Base-by-base conservation (phyloP, 2,329 filamentous ascomycete genomes). In the Xylariomycetidae sp. region DNA sequence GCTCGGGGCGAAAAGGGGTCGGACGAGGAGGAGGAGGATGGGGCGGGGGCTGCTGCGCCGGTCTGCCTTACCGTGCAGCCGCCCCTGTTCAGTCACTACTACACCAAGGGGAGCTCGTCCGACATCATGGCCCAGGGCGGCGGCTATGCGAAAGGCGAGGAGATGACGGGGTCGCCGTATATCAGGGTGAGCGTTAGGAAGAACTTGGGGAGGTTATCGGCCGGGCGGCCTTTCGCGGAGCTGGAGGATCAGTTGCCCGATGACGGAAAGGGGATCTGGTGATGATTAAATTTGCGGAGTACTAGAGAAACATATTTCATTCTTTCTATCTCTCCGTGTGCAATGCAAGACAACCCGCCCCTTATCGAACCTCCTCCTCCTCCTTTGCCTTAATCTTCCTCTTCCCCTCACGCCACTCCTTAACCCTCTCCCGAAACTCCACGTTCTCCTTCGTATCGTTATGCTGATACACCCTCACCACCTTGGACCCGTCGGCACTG, bases 11-110 rank as follows among this genome's bases (percentile, higher is more conserved):
- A 10, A 11, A 13, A 25, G 2, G 15, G 23, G 1, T 8, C 8
- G 20, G 14, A 34, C 7, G 13, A 14, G 9, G 16, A 26, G n/a
- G n/a, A 3, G 16, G 3, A 8, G 11, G n/a, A 19, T 2, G 9
- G 27, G 8, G 13, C 15, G 12, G 9, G 3, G 16, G 28, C 11
- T 6, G 15, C 2, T 7, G 10, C 11, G 6, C 45, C 42, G 1
- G 36, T 48, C 2, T 54, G 51, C 20, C 32, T 54, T 25, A 54
- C 51, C 1, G 48, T 54, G 9, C 51, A 53, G 18, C 51, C 51
- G 14, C 51, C 51, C 5, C 34, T 54, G 7, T 37, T 54, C 28
- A 53, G 50, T 7, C 51, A 54, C 13, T 40, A 43, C 12, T 51
- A 46, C 9, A 37, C 43, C 0, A 42, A 42, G 6, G 35, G 37